Evolutionary conservation across 768 basidiomycete species (phyloP).

Genomic region (Boletus rubroflammeus): DNA sequence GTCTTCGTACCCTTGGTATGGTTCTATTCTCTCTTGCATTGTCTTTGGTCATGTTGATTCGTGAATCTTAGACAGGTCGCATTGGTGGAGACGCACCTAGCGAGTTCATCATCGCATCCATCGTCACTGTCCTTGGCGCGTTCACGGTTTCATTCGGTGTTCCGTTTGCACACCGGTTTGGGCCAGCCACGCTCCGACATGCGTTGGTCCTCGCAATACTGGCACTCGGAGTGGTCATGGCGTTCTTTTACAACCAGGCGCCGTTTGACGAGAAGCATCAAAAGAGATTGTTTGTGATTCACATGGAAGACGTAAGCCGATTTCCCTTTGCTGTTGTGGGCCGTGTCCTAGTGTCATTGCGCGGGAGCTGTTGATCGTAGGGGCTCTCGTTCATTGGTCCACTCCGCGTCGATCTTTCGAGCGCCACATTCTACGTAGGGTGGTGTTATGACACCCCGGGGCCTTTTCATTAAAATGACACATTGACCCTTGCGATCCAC

Average conservation of each 20-base stretch:
- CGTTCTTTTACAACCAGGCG: constrained; percentile 52
- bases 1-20: constrained; percentile 87
- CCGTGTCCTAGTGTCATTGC: background rate
- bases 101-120: constrained; percentile 83
- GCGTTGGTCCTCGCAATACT: constrained; percentile 45
- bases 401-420: background rate
- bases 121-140: constrained; percentile 57
- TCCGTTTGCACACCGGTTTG: constrained; percentile 76
- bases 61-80: constrained; percentile 64
- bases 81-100: constrained; percentile 79
- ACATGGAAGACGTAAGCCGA: constrained; percentile 75
- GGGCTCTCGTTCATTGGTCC: background rate
- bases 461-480: background rate
- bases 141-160: constrained; percentile 56
- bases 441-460: background rate
- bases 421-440: background rate
- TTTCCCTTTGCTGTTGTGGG: background rate
- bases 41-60: constrained; percentile 1
- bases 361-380: background rate
- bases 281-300: constrained; percentile 78
- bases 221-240: constrained; percentile 48
- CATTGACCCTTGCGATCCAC: background rate
- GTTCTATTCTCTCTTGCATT: background rate
- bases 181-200: constrained; percentile 36
- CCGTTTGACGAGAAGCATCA: constrained; percentile 87